Evolutionary conservation across 2,329 filamentous ascomycete species (phyloP), one percentile per base, ranked within the genome.

Genomic region (Phoma herbarum): DNA sequence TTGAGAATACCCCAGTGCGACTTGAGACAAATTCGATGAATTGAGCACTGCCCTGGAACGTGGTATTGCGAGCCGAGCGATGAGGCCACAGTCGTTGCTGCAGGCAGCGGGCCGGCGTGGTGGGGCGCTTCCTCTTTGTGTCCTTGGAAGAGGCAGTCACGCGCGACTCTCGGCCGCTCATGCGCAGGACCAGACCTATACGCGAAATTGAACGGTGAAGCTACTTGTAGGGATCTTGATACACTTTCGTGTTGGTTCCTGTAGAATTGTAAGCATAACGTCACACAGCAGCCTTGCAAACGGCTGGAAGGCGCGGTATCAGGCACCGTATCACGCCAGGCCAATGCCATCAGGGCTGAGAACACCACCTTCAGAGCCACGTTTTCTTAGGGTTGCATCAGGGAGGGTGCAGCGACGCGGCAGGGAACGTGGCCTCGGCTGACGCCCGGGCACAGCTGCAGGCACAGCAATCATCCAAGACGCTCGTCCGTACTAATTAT

Each of bases 211-310:
- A 53, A 49, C 45, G 39, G 45, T 59, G 41, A 41, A 46, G 44
- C 50, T 53, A 59, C 4, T 31, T 50, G 50, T 50, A 59, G 50
- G 56, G 45, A 59, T 54, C 45, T 26, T 45, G 50, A 59, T 53
- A 59, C 56, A 50, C 56, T 53, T 41, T 53, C 39, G 45, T 54
- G 31, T 59, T 59, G 56, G 50, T 50, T 50, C 31, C 39, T 59
- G 52, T 52, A 28, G 10, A 47, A 25, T 9, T 35, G 57, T 56
- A 52, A 60, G 57, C 41, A 33, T 48, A 29, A 56, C 57, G 57
- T 60, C 52, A 56, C 46, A 31, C 57, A 47, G 35, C 57, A 59
- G 57, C 57, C 57, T 56, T 55, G 52, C 57, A 42, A 60, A 60
- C 46, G 51, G 41, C n/a, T n/a, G n/a, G n/a, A n/a, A n/a, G n/a